Evolutionary conservation across 805 yeast species (phyloP).

Genomic region (Metschnikowia rubicola): DNA sequence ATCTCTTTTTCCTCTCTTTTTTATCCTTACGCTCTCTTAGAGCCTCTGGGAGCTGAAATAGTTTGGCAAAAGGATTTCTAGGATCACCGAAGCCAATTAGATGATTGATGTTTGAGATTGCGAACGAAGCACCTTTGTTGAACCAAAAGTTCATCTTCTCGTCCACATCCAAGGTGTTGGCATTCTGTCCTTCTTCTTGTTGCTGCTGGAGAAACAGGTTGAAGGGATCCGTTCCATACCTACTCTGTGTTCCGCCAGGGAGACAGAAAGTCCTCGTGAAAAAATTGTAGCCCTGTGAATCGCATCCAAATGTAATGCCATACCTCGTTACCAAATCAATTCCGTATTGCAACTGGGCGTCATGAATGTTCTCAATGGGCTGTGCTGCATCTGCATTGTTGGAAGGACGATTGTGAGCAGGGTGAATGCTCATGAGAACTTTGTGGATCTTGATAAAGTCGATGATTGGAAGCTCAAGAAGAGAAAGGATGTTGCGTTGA

Average conservation of each 20-base stretch:
- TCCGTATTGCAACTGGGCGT: constrained; percentile 50
- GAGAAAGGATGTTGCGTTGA: constrained; percentile 56
- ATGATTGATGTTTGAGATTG: constrained; percentile 71
- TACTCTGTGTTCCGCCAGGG: constrained; percentile 27
- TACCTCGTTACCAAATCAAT: constrained; percentile 61
- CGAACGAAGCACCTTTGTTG: constrained; percentile 72
- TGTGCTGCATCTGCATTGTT: constrained; percentile 5
- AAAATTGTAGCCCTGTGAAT: constrained; percentile 59
- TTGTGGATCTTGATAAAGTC: constrained; percentile 67
- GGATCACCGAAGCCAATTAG: constrained; percentile 76
- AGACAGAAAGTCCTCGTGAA: constrained; percentile 46
- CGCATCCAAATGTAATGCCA: constrained; percentile 65
- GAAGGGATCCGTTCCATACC: constrained; percentile 23
- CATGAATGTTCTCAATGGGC: constrained; percentile 29
- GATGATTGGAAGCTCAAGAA: constrained; percentile 56
- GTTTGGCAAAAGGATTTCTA: constrained; percentile 68
- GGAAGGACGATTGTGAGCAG: constrained; percentile 3
- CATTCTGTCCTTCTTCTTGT: constrained; percentile 21
- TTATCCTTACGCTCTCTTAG: constrained; percentile 68
- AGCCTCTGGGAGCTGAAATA: constrained; percentile 70
- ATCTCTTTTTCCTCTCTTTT: constrained; percentile 59
- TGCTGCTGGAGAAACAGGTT: constrained; percentile 27
- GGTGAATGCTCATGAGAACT: constrained; percentile 54
- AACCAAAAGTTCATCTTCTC: constrained; percentile 68
- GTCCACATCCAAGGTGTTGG: constrained; percentile 26